Percentiles rank a stretch among this genome's conserved stretches.
Conservation (phyloP, 768 basidiomycete species). For the Leccinum subgranulosum region DNA sequence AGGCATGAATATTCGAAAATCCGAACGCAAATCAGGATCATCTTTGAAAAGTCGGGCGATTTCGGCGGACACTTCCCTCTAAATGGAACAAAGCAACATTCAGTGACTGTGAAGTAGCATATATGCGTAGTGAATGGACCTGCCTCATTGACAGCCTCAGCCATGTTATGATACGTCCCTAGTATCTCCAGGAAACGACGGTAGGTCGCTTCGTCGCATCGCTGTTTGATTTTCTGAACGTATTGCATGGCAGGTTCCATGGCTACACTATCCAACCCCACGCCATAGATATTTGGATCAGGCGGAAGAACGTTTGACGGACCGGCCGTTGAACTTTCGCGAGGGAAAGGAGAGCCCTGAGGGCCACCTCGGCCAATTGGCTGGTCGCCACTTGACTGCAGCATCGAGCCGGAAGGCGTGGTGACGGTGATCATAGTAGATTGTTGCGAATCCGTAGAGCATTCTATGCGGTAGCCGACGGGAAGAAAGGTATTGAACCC, state of each 20-base stretch:
- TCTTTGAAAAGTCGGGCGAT: slow-evolving; percentile 72
- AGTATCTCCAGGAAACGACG: slow-evolving; percentile 76
- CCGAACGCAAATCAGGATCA: slow-evolving; percentile 67
- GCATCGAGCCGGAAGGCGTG: slow-evolving; percentile 64
- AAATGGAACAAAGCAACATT: background rate
- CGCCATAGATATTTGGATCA: slow-evolving; percentile 25
- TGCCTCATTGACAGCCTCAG: slow-evolving; percentile 63
- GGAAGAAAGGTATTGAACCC: slow-evolving; percentile 99
- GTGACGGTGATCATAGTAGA: slow-evolving; percentile 71
- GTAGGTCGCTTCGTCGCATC: slow-evolving; percentile 88
- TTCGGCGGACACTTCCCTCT: slow-evolving; percentile 64
- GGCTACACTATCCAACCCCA: slow-evolving; percentile 41
- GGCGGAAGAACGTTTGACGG: slow-evolving; percentile 11
- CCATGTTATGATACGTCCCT: slow-evolving; percentile 55
- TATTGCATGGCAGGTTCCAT: slow-evolving; percentile 87
- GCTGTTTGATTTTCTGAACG: slow-evolving; percentile 94
- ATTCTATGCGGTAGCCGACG: slow-evolving; percentile 90
- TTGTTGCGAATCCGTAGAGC: slow-evolving; percentile 60
- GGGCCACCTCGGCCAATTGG: slow-evolving; percentile 37
- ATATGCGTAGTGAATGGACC: slow-evolving; percentile 17
- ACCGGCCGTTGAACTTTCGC: slow-evolving; percentile 13
- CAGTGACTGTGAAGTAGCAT: background rate
- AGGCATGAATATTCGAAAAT: slow-evolving; percentile 76
- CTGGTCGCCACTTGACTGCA: slow-evolving; percentile 51
- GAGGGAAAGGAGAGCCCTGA: slow-evolving; percentile 36